A percentile compares a stretch with the other conserved stretches of the same genome.
These are phyloP conservation scores for Pseudogymnoascus sp. DNA, from an alignment of 2,329 filamentous ascomycete species.

Conservation along the genomic window DNA sequence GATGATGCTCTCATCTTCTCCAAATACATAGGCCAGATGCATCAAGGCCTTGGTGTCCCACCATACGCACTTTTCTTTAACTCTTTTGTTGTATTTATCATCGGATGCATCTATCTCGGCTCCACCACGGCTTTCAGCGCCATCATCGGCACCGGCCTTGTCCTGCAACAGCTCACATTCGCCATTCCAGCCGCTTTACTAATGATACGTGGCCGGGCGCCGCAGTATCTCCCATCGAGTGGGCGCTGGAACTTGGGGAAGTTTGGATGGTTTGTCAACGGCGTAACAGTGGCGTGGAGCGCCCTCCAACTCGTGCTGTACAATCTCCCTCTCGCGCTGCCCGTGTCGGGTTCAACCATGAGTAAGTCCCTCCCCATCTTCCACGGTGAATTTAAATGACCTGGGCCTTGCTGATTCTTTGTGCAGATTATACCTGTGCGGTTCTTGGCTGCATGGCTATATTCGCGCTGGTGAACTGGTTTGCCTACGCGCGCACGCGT, in stretches of 20 bases:
- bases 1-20: constrained; percentile 62
- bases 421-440: constrained; percentile 3
- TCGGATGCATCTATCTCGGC: constrained; percentile 63
- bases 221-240: background rate
- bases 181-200: constrained; percentile 41
- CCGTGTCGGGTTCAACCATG: background rate
- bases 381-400: background rate
- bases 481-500: background rate
- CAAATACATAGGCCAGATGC: constrained; percentile 52
- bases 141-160: constrained; percentile 63
- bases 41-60: constrained; percentile 55
- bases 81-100: constrained; percentile 53
- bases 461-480: constrained; percentile 6
- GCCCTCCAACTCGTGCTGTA: constrained; percentile 5
- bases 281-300: background rate
- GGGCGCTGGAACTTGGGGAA: constrained; percentile 1
- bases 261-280: constrained; percentile 1
- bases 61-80: constrained; percentile 61
- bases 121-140: constrained; percentile 65
- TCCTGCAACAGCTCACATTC: constrained; percentile 66
- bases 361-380: background rate
- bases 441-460: background rate
- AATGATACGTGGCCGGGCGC: background rate
- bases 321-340: background rate
- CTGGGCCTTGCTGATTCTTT: background rate